Evolutionary conservation across 2,329 filamentous ascomycete genomes (phyloP), one percentile per base, ranked within the genome.

Genomic region (Talaromyces sp.): DNA sequence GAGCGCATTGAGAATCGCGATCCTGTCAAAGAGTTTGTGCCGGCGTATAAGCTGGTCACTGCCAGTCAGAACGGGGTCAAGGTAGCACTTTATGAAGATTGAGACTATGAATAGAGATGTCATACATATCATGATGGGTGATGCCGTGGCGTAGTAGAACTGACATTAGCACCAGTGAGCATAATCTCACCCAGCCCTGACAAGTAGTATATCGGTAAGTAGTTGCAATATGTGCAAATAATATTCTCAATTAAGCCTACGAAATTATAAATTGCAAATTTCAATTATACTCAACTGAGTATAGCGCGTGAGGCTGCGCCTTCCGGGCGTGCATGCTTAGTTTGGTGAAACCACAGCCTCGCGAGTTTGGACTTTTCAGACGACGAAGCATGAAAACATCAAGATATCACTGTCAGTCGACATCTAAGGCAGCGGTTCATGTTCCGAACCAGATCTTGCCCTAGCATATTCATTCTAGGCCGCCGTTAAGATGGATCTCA

Each of bases 11-110:
- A 61, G 25, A 61, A 61, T 36, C 59, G 55, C 3, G 59, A 61
- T 3, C 55, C 55, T 0, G 59, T 61, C 13, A 7, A 10, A 27
- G 55, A 61, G 55, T 61, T 53, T 58, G 55, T 61, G 1, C 55
- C 55, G 19, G 11, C 57, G 55, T 61, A 61, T 30, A 61, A 58
- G 39, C 59, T 61, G 56, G 59, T 61, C 28, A 58, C 49, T 47
- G 59, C 59, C 3, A 61, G 59, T 25, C 55, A 55, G 33, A 61
- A 61, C 19, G 59, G 59, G 9, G 59, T 61, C 55, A 61, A 61
- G 28, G 59, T 61, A 25, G 32, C 11, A 13, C 32, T 11, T 3
- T 15, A 33, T 33, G 8, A 33, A 33, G 32, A 36, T 13, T 36
- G 13, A 36, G 6, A 39, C 2, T n/a, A 39, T 8, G 17, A 15